Conservation (phyloP, 768 basidiomycete genomes). For the Kwoniella dejecticola region DNA sequence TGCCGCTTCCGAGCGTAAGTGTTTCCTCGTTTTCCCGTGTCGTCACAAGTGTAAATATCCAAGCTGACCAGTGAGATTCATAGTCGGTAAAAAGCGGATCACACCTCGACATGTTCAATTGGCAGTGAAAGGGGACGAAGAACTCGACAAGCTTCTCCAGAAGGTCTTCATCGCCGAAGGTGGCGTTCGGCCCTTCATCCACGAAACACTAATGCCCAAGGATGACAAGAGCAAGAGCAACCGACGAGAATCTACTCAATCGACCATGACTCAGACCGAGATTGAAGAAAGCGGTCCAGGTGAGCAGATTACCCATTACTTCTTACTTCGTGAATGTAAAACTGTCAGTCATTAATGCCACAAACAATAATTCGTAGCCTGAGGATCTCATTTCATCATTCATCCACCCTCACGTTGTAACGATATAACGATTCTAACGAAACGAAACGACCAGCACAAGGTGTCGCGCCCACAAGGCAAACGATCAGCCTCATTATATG, state of each 20-base stretch:
- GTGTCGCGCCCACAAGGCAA: too few species aligned
- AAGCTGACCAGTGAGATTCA: neutral
- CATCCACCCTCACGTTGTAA: too few species aligned
- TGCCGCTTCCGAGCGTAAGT: conserved; percentile 70
- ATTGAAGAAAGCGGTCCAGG: conserved; percentile 1
- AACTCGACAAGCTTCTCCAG: conserved; percentile 71
- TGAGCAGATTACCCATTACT: neutral
- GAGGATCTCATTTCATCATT: too few species aligned
- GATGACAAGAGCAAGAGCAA: conserved; percentile 4
- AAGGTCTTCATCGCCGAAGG: conserved; percentile 83
- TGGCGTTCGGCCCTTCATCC: conserved; percentile 71
- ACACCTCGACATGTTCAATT: conserved; percentile 85
- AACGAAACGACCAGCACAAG: too few species aligned
- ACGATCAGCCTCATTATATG: too few species aligned
- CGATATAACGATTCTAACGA: too few species aligned
- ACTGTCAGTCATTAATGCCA: too few species aligned
- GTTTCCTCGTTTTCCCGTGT: neutral
- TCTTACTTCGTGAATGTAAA: too few species aligned
- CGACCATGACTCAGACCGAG: neutral
- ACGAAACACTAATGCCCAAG: conserved; percentile 36
- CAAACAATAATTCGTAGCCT: too few species aligned
- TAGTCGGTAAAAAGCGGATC: conserved; percentile 69
- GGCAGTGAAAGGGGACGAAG: conserved; percentile 83
- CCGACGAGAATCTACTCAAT: neutral
- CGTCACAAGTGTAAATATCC: neutral